Percentiles rank a stretch among this genome's conserved stretches.
phyloP scores from a whole-genome alignment of 2,329 filamentous ascomycete species.

The Phaeoacremonium minimum region DNA sequence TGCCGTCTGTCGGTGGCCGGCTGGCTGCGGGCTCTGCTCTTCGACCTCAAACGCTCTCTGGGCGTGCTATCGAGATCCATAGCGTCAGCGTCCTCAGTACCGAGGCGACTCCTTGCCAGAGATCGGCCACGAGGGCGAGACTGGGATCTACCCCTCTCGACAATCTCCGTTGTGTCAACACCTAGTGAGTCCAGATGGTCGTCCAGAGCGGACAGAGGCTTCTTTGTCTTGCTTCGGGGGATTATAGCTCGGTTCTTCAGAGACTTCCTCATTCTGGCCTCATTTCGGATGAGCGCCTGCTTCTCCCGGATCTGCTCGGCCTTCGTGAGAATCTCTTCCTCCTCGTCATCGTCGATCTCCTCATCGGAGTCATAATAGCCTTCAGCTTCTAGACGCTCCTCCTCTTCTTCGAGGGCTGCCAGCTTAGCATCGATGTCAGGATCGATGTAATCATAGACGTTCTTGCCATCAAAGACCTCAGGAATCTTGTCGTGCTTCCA shows the following conservation, averaged over 20 bases:
- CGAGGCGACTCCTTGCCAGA: conserved; percentile 56
- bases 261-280: conserved; percentile 89
- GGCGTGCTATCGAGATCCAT: conserved; percentile 69
- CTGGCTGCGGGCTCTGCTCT: conserved; percentile 65
- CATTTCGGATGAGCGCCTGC: conserved; percentile 86
- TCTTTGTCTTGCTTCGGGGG: conserved; percentile 75
- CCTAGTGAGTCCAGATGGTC: conserved; percentile 80
- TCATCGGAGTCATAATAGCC: conserved; percentile 89
- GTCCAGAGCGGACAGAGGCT: conserved; percentile 83
- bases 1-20: conserved; percentile 63
- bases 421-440: conserved; percentile 95
- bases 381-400: conserved; percentile 85
- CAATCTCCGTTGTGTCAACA: conserved; percentile 73
- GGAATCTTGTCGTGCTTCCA: conserved; percentile 98
- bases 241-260: conserved; percentile 97
- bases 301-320: conserved; percentile 95
- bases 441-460: conserved; percentile 95
- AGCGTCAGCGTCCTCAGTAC: conserved; percentile 60
- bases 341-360: conserved; percentile 80
- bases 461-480: conserved; percentile 91
- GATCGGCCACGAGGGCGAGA: conserved; percentile 69
- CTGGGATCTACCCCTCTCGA: conserved; percentile 66
- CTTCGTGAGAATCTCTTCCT: conserved; percentile 84
- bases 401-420: conserved; percentile 87
- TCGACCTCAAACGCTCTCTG: conserved; percentile 62